Percentiles rank a stretch among this genome's conserved stretches.
Evolutionary conservation across 2,329 filamentous ascomycete genomes (phyloP).

Genomic region (Penicillium sp.): DNA sequence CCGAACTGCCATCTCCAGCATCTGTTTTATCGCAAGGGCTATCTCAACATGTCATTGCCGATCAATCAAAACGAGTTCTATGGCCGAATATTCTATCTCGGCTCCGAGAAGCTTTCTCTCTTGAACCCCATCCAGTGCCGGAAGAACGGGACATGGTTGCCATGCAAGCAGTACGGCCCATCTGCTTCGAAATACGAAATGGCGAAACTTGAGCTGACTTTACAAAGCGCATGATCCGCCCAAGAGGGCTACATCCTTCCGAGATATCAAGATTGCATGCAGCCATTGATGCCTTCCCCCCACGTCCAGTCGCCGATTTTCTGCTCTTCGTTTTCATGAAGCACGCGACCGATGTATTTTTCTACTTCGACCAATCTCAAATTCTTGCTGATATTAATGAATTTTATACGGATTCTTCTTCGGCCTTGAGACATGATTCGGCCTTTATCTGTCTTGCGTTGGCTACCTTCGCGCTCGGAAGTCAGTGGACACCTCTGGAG

Average conservation of each 20-base stretch:
- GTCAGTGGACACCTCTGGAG: constrained; percentile 41
- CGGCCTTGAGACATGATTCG: constrained; percentile 15
- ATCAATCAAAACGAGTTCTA: constrained; percentile 8
- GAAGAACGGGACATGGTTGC: constrained; percentile 17
- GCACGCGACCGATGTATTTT: constrained; percentile 24
- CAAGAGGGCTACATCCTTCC: constrained; percentile 10
- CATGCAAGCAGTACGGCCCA: constrained; percentile 17
- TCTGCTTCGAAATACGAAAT: not conserved
- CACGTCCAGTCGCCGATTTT: constrained; percentile 20
- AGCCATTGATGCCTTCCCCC: constrained; percentile 19
- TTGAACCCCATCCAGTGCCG: constrained; percentile 8
- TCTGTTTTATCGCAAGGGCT: constrained; percentile 15
- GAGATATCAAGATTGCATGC: constrained; percentile 9
- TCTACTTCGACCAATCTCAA: constrained; percentile 25
- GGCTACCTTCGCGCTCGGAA: constrained; percentile 34
- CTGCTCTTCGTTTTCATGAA: constrained; percentile 22
- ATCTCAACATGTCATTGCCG: constrained; percentile 17
- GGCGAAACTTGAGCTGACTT: not conserved
- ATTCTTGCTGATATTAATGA: constrained; percentile 19
- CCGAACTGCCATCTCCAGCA: constrained; percentile 20
- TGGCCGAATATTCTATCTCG: constrained; percentile 23
- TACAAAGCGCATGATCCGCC: constrained; percentile 9
- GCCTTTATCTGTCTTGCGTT: constrained; percentile 22
- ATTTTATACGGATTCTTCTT: constrained; percentile 14
- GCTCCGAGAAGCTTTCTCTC: constrained; percentile 22